A percentile compares a stretch with the other conserved stretches of the same genome.
Conservation (phyloP, 805 yeast species). For the Starmerella geochares region DNA sequence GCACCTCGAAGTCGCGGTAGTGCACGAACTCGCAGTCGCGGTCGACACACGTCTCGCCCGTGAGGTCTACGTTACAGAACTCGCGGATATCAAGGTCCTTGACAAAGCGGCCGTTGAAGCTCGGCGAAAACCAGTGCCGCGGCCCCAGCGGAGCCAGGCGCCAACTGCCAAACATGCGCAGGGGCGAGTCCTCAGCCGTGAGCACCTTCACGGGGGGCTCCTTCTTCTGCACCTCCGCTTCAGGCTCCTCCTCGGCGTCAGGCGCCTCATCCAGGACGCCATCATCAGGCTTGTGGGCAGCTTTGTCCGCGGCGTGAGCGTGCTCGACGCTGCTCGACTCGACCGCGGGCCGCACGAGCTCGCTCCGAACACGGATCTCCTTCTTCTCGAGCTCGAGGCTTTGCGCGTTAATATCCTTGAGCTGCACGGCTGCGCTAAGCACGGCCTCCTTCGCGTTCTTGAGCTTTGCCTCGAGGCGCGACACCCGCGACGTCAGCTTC, state of each 20-base stretch:
- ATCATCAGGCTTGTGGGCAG: too few relatives aligned
- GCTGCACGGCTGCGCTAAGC: constrained; percentile 7
- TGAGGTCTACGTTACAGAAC: constrained; percentile 20
- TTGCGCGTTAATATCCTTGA: constrained; percentile 6
- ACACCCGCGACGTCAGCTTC: constrained; percentile 10
- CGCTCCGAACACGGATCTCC: constrained; percentile 8
- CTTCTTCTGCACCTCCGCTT: neutral
- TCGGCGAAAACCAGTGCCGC: constrained; percentile 15
- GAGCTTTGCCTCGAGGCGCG: constrained; percentile 15
- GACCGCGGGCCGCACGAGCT: neutral
- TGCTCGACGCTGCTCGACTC: neutral
- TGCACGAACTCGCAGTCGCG: constrained; percentile 21
- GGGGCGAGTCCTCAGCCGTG: constrained; percentile 16
- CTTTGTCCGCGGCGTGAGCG: neutral
- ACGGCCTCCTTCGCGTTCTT: constrained; percentile 11
- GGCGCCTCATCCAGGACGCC: neutral
- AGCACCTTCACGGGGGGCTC: neutral
- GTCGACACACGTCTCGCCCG: constrained; percentile 10
- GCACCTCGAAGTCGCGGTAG: constrained; percentile 19
- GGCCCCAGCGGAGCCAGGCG: constrained; percentile 21
- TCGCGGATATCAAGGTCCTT: constrained; percentile 6
- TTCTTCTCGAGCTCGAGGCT: constrained; percentile 11
- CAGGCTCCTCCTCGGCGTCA: neutral
- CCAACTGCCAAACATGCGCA: constrained; percentile 20
- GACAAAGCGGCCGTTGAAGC: constrained; percentile 23